A percentile compares a stretch with the other conserved stretches of the same genome.
These are phyloP conservation scores for Aspergillus ochraceus DNA, from an alignment of 2,329 filamentous ascomycete species.

Conservation along the genomic window DNA sequence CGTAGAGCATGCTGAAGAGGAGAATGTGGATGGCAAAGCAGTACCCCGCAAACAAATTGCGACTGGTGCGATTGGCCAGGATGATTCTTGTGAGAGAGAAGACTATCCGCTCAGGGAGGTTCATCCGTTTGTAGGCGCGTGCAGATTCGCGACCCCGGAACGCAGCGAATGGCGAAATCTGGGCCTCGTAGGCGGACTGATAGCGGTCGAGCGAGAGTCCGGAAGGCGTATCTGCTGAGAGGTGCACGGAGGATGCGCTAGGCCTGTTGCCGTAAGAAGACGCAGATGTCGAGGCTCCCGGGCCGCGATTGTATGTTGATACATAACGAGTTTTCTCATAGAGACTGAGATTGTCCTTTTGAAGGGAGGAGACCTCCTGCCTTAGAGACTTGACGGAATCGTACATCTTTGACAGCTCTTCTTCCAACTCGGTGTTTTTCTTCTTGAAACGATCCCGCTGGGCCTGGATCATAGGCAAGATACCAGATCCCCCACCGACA, in stretches of 20 bases:
- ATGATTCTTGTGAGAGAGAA: constrained; percentile 91
- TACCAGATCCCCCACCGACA: constrained; percentile 76
- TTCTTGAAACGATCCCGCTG: constrained; percentile 98
- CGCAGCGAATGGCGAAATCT: constrained; percentile 91
- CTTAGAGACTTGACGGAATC: constrained; percentile 79
- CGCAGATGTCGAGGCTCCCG: constrained; percentile 61
- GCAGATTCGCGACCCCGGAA: constrained; percentile 93
- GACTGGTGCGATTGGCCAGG: constrained; percentile 81
- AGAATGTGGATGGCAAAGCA: constrained; percentile 85
- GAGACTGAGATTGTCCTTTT: constrained; percentile 92
- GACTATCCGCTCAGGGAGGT: constrained; percentile 81
- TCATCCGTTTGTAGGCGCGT: constrained; percentile 90
- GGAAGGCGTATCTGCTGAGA: constrained; percentile 60
- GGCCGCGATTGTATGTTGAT: constrained; percentile 81
- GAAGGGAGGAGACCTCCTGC: constrained; percentile 85
- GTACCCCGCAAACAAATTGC: constrained; percentile 92
- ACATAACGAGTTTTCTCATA: constrained; percentile 98
- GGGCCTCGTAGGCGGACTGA: constrained; percentile 88
- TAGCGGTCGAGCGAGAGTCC: constrained; percentile 79
- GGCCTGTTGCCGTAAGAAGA: constrained; percentile 64
- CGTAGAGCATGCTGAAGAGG: constrained; percentile 84
- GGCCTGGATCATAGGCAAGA: constrained; percentile 96
- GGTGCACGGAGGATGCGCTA: constrained; percentile 69
- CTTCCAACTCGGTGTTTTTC: constrained; percentile 86
- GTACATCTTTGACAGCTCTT: constrained; percentile 83